phyloP scores from a whole-genome alignment of 257 asterid species.

The Fraxinus excelsior region DNA sequence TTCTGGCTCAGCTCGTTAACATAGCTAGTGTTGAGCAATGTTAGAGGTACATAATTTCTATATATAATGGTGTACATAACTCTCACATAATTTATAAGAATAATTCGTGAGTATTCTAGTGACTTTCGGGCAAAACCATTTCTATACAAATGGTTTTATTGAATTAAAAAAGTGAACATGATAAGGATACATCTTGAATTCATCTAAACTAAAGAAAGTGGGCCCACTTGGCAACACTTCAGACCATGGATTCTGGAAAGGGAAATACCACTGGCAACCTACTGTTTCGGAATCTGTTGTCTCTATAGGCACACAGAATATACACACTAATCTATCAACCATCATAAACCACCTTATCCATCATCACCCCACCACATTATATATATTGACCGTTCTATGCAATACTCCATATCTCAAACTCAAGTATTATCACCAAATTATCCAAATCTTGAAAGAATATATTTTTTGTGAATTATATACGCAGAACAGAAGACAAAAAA shows the following conservation, averaged over 20 bases:
- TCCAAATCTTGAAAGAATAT: background rate
- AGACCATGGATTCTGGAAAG: background rate
- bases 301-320: conserved; percentile 8
- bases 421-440: background rate
- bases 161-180: no score
- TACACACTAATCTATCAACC: background rate
- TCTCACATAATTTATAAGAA: no score
- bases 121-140: no score
- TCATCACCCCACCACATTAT: background rate
- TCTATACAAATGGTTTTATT: no score
- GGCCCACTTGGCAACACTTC: background rate
- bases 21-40: no score
- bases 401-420: background rate
- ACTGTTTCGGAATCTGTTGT: background rate
- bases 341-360: background rate
- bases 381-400: background rate
- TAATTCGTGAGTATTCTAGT: no score
- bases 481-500: background rate
- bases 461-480: background rate
- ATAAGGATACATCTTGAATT: no score
- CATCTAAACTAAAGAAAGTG: background rate
- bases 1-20: no score
- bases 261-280: conserved; percentile 4
- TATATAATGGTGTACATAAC: no score
- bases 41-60: no score